These are phyloP conservation scores for Suillus ampliporus DNA, from an alignment of 768 basidiomycete species.

Conservation along the genomic window DNA sequence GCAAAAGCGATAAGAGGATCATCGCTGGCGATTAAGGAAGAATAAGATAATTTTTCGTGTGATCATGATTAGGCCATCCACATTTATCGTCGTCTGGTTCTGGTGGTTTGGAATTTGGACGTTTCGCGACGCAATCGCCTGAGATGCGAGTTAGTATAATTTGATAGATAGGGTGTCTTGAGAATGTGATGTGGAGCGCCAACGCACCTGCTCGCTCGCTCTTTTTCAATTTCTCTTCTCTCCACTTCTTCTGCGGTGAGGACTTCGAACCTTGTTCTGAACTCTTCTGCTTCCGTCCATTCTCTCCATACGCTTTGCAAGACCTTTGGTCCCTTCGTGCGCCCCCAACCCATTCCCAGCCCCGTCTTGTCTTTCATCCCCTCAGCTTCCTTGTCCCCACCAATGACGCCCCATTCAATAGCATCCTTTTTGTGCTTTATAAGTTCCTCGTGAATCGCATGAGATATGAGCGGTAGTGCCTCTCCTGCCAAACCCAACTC, in stretches of 20 bases:
- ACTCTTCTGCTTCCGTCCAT: constrained; percentile 92
- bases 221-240: constrained; percentile 84
- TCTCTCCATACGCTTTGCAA: constrained; percentile 93
- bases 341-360: constrained; percentile 74
- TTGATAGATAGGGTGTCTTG: background rate
- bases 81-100: constrained; percentile 45
- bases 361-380: constrained; percentile 84
- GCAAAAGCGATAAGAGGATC: too few relatives aligned
- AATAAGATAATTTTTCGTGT: too few relatives aligned
- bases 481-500: constrained; percentile 92
- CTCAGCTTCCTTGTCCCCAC: constrained; percentile 60
- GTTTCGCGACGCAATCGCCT: constrained; percentile 70
- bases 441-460: constrained; percentile 95
- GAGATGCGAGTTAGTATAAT: constrained; percentile 14
- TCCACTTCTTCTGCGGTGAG: constrained; percentile 92
- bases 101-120: constrained; percentile 64
- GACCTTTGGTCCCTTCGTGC: constrained; percentile 79
- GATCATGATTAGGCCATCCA: background rate
- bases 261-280: constrained; percentile 86
- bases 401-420: constrained; percentile 91
- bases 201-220: constrained; percentile 72
- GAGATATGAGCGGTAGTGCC: constrained; percentile 86
- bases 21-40: too few relatives aligned
- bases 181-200: background rate
- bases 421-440: constrained; percentile 95